Conservation (phyloP, 139 green algal species). For the Chlorella sp. region DNA sequence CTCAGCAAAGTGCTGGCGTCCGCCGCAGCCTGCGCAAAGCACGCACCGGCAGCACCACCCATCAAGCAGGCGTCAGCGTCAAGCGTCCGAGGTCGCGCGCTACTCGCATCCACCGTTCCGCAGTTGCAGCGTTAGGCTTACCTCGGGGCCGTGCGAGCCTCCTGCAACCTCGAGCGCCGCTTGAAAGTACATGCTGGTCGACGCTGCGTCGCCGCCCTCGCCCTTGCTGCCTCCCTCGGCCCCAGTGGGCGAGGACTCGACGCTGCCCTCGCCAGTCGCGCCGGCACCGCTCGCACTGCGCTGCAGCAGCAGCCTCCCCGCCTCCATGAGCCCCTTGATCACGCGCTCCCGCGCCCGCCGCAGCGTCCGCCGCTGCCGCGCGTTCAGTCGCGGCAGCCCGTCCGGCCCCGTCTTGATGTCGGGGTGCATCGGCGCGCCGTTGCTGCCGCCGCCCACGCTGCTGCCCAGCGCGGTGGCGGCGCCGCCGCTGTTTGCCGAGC, state of each 20-base stretch:
- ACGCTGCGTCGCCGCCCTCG: not conserved
- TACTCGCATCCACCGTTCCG: too few species aligned
- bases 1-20: not conserved
- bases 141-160: slow-evolving; percentile 8
- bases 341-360: slow-evolving; percentile 44
- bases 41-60: not conserved
- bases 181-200: not conserved
- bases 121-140: too few species aligned
- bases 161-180: slow-evolving; percentile 4
- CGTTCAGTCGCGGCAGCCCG: slow-evolving; percentile 37
- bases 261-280: too few species aligned
- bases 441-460: too few species aligned
- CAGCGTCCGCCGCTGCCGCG: slow-evolving; percentile 53
- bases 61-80: too few species aligned
- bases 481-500: not conserved
- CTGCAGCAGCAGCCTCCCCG: slow-evolving; percentile 28
- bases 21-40: slow-evolving; percentile 8
- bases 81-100: too few species aligned
- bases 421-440: too few species aligned
- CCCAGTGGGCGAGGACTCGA: too few species aligned
- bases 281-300: not conserved
- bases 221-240: too few species aligned
- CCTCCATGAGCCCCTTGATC: slow-evolving; percentile 45
- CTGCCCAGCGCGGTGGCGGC: not conserved
- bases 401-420: too few species aligned